Conservation (phyloP, 2,329 filamentous ascomycete genomes). For the Xylariaceae sp. region DNA sequence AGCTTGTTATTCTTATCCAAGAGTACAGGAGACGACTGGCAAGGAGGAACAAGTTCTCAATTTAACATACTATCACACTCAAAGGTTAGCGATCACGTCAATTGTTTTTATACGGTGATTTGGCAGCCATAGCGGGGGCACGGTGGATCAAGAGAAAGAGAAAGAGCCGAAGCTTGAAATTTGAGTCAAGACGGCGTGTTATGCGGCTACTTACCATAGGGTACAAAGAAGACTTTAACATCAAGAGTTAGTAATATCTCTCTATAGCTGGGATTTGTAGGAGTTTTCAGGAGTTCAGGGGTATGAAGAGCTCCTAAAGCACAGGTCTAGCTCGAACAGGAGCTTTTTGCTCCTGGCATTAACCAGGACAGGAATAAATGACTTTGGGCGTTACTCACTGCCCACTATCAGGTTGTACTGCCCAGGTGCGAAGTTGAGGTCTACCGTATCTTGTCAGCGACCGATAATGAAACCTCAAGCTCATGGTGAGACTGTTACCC, state of each 20-base stretch:
- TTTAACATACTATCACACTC: conserved; percentile 14
- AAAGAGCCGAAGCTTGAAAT: neutral
- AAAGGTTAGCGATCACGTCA: conserved; percentile 9
- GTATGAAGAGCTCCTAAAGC: neutral
- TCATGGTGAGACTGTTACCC: conserved; percentile 29
- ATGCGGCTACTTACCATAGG: conserved; percentile 52
- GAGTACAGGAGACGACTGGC: no score
- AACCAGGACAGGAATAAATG: neutral
- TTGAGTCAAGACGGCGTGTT: no score
- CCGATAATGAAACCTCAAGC: neutral
- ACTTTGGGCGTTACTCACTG: conserved; percentile 37
- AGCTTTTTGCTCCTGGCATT: neutral
- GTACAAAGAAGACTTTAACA: conserved; percentile 42
- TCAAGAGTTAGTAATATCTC: conserved; percentile 5
- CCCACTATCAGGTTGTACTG: conserved; percentile 74
- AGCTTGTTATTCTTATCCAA: neutral
- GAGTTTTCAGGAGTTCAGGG: neutral
- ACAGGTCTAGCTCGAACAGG: neutral
- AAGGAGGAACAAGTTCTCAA: neutral
- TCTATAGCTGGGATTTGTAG: neutral
- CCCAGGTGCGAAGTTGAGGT: conserved; percentile 64
- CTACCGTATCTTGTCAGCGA: conserved; percentile 35
- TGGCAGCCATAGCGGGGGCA: no score
- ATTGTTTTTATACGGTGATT: no score
- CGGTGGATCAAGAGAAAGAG: neutral